phyloP scores from a whole-genome alignment of 257 asterid genomes.

The Lithospermum erythrorhizon region DNA sequence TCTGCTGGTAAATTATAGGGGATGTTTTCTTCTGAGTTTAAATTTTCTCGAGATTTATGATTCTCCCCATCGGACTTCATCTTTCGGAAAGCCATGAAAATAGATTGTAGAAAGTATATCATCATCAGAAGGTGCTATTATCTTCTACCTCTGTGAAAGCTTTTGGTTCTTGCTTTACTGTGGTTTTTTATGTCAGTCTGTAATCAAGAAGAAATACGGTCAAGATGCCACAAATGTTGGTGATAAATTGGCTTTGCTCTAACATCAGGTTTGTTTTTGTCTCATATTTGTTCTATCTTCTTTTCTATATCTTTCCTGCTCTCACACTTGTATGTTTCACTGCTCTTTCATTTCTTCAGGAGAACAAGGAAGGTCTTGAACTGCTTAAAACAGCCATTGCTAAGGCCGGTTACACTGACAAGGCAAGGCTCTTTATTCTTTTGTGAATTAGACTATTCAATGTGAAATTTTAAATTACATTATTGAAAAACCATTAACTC shows the following conservation, averaged over 20 bases:
- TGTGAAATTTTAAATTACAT: not conserved
- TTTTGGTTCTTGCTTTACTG: not conserved
- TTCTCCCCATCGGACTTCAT: conserved; percentile 90
- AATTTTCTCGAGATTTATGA: conserved; percentile 74
- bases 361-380: conserved; percentile 98
- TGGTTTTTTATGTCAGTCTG: conserved; percentile 39
- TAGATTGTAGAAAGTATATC: conserved; percentile 98
- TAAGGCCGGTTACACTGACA: conserved; percentile 85
- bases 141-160: not conserved
- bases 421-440: conserved; percentile 31
- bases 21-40: conserved; percentile 5
- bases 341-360: conserved; percentile 34
- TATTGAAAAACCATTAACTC: conserved; percentile 1
- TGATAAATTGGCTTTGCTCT: conserved; percentile 98
- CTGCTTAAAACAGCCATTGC: conserved; percentile 91
- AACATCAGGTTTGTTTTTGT: conserved; percentile 60
- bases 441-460: not conserved
- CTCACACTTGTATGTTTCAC: not conserved
- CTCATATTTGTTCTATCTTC: not conserved
- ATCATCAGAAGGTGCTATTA: conserved; percentile 61
- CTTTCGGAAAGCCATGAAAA: conserved; percentile 97
- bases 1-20: not conserved
- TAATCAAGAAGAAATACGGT: conserved; percentile 91
- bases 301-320: conserved; percentile 8
- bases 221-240: conserved; percentile 98